A percentile compares a stretch with the other conserved stretches of the same genome.
These are phyloP conservation scores for Barnettozyma sp. DNA, from an alignment of 805 yeast species.

Conservation along the genomic window DNA sequence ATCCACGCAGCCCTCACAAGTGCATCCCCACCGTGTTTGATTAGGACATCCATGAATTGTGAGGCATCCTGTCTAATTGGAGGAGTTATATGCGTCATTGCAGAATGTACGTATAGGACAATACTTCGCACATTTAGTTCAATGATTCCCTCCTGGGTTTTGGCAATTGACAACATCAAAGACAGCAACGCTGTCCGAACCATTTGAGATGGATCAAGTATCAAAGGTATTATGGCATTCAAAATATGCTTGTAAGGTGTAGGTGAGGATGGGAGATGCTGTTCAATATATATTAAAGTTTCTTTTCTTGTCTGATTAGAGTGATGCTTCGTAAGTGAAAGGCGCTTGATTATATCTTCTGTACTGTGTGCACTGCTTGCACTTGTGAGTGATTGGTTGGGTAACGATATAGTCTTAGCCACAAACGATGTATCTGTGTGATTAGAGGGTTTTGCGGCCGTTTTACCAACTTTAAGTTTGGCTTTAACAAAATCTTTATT, in stretches of 20 bases:
- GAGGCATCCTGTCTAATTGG: conserved; percentile 72
- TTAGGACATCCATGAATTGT: conserved; percentile 51
- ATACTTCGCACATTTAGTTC: conserved; percentile 53
- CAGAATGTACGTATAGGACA: conserved; percentile 74
- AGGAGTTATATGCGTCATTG: conserved; percentile 87
- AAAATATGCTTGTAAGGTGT: conserved; percentile 52
- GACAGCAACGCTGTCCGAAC: conserved; percentile 55
- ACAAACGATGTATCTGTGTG: conserved; percentile 82
- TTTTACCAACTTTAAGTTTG: conserved; percentile 85
- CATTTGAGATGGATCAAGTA: conserved; percentile 49
- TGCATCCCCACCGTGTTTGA: conserved; percentile 48
- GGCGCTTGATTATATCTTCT: conserved; percentile 47
- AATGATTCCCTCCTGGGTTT: conserved; percentile 46
- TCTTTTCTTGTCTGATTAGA: conserved; percentile 65
- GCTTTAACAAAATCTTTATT: conserved; percentile 69
- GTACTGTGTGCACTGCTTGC: conserved; percentile 24
- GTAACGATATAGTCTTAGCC: conserved; percentile 46
- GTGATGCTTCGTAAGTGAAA: conserved; percentile 72
- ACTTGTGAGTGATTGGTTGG: conserved; percentile 30
- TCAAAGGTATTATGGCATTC: conserved; percentile 49
- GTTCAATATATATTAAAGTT: conserved; percentile 48
- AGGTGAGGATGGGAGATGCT: conserved; percentile 45
- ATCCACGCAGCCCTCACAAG: conserved; percentile 59
- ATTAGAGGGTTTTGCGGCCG: conserved; percentile 61
- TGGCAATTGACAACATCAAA: conserved; percentile 42